A percentile compares a stretch with the other conserved stretches of the same genome.
Conservation (phyloP, 352 stramenopile genomes). For the Phytophthora hybrid region DNA sequence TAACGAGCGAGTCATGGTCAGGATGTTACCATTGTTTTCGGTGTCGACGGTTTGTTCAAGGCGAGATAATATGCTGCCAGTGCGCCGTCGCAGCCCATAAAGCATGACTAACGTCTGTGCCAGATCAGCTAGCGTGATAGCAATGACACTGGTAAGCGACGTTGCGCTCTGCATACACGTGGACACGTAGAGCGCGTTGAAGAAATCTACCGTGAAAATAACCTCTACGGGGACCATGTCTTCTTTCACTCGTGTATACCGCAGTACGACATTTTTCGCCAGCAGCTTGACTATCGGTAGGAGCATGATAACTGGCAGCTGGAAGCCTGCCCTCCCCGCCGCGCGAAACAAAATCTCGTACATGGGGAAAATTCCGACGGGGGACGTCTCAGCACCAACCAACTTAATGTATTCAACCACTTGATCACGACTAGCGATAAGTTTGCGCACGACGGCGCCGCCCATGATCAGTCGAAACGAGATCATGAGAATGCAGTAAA, state of each 20-base stretch:
- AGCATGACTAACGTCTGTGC: neutral
- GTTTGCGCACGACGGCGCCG: neutral
- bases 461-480: slow-evolving; percentile 3
- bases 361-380: slow-evolving; percentile 7
- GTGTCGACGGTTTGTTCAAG: neutral
- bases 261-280: slow-evolving; percentile 28
- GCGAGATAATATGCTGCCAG: neutral
- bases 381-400: neutral
- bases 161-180: slow-evolving; percentile 42
- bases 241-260: neutral
- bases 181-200: slow-evolving; percentile 39
- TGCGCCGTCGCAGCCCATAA: slow-evolving; percentile 6
- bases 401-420: neutral
- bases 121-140: slow-evolving; percentile 26
- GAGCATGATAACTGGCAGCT: slow-evolving; percentile 14
- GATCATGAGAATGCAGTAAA: slow-evolving; percentile 2
- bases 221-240: slow-evolving; percentile 15
- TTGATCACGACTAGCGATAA: neutral
- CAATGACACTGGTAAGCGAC: slow-evolving; percentile 23
- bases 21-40: neutral
- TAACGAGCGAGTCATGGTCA: neutral
- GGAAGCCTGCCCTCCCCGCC: neutral
- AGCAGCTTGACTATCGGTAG: slow-evolving; percentile 37
- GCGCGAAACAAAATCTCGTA: slow-evolving; percentile 14
- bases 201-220: slow-evolving; percentile 45